Conservation (phyloP, 2,329 filamentous ascomycete species). For the Microsporum audouinii region DNA sequence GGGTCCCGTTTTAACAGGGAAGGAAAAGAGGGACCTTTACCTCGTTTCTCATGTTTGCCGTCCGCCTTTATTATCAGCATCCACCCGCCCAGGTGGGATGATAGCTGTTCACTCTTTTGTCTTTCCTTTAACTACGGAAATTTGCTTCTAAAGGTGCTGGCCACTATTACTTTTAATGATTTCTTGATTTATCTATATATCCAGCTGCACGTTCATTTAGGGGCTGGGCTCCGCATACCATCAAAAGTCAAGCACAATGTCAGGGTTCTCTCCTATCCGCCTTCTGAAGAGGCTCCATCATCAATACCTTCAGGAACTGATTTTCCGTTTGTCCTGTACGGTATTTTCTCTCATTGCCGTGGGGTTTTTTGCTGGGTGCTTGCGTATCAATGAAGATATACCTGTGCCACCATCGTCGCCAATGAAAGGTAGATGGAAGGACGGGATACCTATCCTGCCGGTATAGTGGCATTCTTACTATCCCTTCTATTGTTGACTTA, state of each 20-base stretch:
- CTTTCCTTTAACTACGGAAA: neutral
- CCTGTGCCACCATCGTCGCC: slow-evolving; percentile 3
- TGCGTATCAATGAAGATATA: slow-evolving; percentile 19
- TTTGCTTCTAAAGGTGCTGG: neutral
- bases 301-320: slow-evolving; percentile 12
- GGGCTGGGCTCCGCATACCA: neutral
- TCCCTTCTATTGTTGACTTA: neutral
- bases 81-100: neutral
- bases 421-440: slow-evolving; percentile 22
- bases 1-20: neutral
- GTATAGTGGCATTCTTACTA: slow-evolving; percentile 13
- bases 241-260: neutral
- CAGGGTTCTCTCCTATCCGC: neutral
- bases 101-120: neutral
- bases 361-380: slow-evolving; percentile 20
- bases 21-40: neutral
- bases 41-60: neutral
- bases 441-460: slow-evolving; percentile 21
- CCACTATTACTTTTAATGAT: neutral
- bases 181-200: neutral
- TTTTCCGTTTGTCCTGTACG: slow-evolving; percentile 17
- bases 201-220: neutral
- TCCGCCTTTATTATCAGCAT: neutral
- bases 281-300: slow-evolving; percentile 2
- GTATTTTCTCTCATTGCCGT: slow-evolving; percentile 19